Percentiles rank a stretch among this genome's conserved stretches.
These are phyloP conservation scores for Aspergillus ochraceoroseus DNA, from an alignment of 2,329 filamentous ascomycete species.

Conservation along the genomic window DNA sequence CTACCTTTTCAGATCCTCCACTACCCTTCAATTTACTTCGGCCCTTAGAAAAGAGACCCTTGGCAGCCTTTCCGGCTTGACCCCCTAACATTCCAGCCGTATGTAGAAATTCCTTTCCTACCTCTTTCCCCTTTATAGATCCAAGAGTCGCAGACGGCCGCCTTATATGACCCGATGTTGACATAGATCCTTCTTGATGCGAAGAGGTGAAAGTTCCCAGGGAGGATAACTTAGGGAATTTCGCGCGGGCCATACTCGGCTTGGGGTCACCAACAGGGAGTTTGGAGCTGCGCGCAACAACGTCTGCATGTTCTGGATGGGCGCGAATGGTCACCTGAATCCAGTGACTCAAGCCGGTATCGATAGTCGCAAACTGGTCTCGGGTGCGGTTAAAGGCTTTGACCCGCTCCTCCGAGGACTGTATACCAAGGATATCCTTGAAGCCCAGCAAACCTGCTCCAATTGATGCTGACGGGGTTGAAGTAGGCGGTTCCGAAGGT, in stretches of 20 bases:
- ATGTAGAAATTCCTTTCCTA: constrained; percentile 83
- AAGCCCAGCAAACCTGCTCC: constrained; percentile 55
- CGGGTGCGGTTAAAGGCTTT: constrained; percentile 68
- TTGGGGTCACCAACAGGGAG: constrained; percentile 30
- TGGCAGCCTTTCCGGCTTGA: constrained; percentile 72
- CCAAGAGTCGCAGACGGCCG: constrained; percentile 38
- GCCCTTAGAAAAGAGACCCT: constrained; percentile 85
- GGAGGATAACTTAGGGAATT: constrained; percentile 42
- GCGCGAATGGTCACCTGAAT: constrained; percentile 47
- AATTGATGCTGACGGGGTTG: constrained; percentile 18
- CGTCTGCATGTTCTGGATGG: constrained; percentile 51
- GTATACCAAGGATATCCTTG: constrained; percentile 70
- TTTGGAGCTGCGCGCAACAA: constrained; percentile 37
- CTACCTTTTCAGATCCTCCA: constrained; percentile 74
- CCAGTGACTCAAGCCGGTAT: constrained; percentile 68
- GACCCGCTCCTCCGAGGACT: constrained; percentile 63
- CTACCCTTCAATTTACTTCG: constrained; percentile 73
- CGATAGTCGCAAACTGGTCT: constrained; percentile 62
- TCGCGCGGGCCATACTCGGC: constrained; percentile 32
- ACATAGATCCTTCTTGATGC: constrained; percentile 32
- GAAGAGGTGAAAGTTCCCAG: constrained; percentile 29
- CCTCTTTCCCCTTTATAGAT: constrained; percentile 53
- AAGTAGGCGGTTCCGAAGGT: constrained; percentile 9
- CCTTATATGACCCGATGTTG: constrained; percentile 32
- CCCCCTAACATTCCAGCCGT: constrained; percentile 68